Conservation (phyloP, 2,329 filamentous ascomycete species). For the Colletotrichum theobromicola region DNA sequence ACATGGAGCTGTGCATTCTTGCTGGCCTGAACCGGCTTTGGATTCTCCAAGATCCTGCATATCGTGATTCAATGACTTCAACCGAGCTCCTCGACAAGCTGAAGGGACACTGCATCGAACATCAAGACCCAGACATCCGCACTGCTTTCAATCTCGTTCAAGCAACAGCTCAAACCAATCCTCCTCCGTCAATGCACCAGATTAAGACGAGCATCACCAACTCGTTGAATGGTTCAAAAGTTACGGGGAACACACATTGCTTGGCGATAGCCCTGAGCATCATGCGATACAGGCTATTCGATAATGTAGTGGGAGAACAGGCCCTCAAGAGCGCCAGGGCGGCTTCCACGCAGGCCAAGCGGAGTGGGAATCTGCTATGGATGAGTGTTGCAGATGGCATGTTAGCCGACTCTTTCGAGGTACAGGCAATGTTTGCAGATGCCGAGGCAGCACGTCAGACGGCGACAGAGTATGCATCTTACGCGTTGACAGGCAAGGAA, state of each 20-base stretch:
- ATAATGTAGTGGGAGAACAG: conserved; percentile 80
- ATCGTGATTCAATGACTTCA: conserved; percentile 63
- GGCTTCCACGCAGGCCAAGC: conserved; percentile 69
- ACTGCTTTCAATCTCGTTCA: conserved; percentile 80
- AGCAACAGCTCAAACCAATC: conserved; percentile 69
- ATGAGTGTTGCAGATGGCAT: conserved; percentile 82
- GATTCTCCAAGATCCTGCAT: conserved; percentile 70
- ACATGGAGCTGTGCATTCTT: conserved; percentile 70
- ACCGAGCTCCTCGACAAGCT: conserved; percentile 68
- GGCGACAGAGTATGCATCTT: conserved; percentile 46
- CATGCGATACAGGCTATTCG: conserved; percentile 84
- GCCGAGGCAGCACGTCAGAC: conserved; percentile 44
- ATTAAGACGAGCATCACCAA: conserved; percentile 80
- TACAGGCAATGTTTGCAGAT: conserved; percentile 66
- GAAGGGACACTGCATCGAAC: conserved; percentile 69
- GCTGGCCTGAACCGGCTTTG: conserved; percentile 72
- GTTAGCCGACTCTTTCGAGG: conserved; percentile 76
- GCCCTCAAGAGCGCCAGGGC: conserved; percentile 78
- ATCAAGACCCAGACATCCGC: conserved; percentile 76
- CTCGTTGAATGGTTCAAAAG: conserved; percentile 73
- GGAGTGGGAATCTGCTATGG: conserved; percentile 76
- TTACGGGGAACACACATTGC: conserved; percentile 77
- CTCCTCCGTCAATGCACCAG: conserved; percentile 70
- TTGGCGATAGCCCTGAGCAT: conserved; percentile 84
- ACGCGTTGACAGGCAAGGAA: conserved; percentile 42